Base-by-base conservation (phyloP, 108 stramenopile genomes). In the Fragilaria radians region DNA sequence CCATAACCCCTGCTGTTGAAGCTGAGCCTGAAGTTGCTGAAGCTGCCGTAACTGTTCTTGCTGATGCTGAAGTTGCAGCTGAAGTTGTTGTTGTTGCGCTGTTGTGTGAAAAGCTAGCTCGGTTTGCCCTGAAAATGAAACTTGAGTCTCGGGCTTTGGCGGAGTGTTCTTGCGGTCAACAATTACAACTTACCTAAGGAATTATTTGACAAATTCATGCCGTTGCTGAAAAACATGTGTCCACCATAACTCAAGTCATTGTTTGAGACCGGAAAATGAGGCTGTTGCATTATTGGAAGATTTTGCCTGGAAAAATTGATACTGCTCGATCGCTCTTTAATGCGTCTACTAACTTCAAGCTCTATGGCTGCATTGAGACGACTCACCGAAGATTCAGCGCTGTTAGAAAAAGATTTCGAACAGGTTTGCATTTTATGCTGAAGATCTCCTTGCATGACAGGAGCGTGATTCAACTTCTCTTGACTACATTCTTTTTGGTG, bases 331-430 rank as follows among this genome's bases (percentile, higher is more conserved):
- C 65, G 59, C 45, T 76, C 69, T 30, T 60, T 46, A 23, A 76
- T 36, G 0, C 75, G 69, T 19, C 75, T 58, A 1, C 48, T 26
- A 4, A 76, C 75, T 55, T 76, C 75, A 28, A 54, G 46, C 33
- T 76, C 75, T 51, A 76, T 71, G 17, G 75, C 75, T 26, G 68
- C 68, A 33, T 62, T 63, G 29, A 64, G 36, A 42, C 36, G 36
- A 42, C 14, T 14, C 36, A 42, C 36, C 14, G 36, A 42, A 14
- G 11, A 7, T 14, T 42, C 36, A 11, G 11, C 36, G n/a, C n/a
- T n/a, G n/a, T n/a, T n/a, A n/a, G n/a, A n/a, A n/a, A n/a, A n/a
- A n/a, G n/a, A n/a, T n/a, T n/a, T n/a, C n/a, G n/a, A n/a, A n/a
- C n/a, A n/a, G n/a, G n/a, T n/a, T n/a, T n/a, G n/a, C n/a, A n/a